phyloP scores from a whole-genome alignment of 2,329 filamentous ascomycete species.

The Fonsecaea erecta region DNA sequence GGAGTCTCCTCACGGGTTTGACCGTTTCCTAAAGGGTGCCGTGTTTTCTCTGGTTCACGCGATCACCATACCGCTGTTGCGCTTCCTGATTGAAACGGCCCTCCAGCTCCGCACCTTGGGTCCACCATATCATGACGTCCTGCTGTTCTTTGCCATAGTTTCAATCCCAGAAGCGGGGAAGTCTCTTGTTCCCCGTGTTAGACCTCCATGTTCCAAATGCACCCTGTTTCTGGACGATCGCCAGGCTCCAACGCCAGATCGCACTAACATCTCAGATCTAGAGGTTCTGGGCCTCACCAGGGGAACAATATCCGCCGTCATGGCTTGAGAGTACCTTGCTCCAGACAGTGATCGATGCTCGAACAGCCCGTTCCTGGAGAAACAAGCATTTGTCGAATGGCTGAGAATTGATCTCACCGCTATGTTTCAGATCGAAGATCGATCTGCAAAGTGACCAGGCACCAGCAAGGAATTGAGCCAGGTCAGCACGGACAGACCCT shows the following conservation, averaged over 20 bases:
- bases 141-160: neutral
- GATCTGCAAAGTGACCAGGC: neutral
- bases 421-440: slow-evolving; percentile 1
- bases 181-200: neutral
- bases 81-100: neutral
- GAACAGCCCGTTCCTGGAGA: neutral
- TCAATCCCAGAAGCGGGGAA: neutral
- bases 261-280: neutral
- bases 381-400: neutral
- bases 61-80: neutral
- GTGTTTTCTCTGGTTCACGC: neutral
- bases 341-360: neutral
- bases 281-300: neutral
- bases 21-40: neutral
- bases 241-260: neutral
- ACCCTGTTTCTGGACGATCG: neutral
- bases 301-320: neutral
- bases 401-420: neutral
- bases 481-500: neutral
- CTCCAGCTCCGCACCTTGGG: neutral
- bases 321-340: neutral
- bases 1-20: neutral
- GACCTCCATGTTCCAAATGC: neutral
- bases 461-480: neutral
- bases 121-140: neutral